Evolutionary conservation across 192 early-diverging fungal species (phyloP).

Genomic region (Podila epicladia): DNA sequence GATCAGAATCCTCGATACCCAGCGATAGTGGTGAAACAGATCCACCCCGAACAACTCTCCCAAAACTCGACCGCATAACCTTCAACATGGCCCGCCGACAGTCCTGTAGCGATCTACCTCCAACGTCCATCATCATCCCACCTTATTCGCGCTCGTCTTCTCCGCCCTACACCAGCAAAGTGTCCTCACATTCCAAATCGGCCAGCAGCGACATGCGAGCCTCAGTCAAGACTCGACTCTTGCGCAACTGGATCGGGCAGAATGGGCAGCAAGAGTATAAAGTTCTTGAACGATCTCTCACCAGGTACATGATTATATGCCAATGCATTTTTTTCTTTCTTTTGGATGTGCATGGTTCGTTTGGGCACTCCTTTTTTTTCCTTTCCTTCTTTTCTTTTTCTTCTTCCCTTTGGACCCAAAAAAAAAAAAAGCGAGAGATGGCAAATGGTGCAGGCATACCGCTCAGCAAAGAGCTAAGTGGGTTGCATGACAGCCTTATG

Average conservation of each 20-base stretch:
- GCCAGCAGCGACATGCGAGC: conserved; percentile 47
- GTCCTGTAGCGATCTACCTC: conserved; percentile 46
- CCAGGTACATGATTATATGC: conserved; percentile 19
- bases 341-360: not conserved
- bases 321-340: not conserved
- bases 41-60: not conserved
- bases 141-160: conserved; percentile 42
- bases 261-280: conserved; percentile 48
- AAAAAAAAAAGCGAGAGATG: too few species aligned
- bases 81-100: conserved; percentile 41
- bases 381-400: not conserved
- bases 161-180: conserved; percentile 34
- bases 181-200: conserved; percentile 36
- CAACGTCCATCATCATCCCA: conserved; percentile 45
- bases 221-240: conserved; percentile 44
- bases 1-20: not conserved
- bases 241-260: conserved; percentile 49
- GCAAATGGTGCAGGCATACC: too few species aligned
- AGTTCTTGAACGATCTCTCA: conserved; percentile 37
- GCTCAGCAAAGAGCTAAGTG: too few species aligned
- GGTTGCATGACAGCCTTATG: too few species aligned
- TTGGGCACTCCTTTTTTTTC: not conserved
- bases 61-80: conserved; percentile 2
- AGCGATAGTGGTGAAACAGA: not conserved
- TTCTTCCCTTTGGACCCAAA: too few species aligned